Conservation (phyloP, 306 rosid genomes). For the Trifolium pratense region DNA sequence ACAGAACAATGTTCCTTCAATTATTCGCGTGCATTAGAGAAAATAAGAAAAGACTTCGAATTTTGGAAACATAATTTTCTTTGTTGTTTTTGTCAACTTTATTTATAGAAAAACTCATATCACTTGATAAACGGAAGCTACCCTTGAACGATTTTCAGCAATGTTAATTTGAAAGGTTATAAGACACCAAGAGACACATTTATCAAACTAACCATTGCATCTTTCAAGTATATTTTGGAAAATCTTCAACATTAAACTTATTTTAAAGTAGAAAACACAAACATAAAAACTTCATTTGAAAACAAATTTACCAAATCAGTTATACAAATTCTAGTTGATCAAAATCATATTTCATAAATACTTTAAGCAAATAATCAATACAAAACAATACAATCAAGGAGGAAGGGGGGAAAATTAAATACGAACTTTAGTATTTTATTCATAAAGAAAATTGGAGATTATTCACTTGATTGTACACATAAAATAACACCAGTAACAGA, state of each 20-base stretch:
- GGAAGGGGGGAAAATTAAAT: neutral
- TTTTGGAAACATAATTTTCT: too few species aligned
- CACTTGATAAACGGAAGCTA: too few species aligned
- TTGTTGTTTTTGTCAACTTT: too few species aligned
- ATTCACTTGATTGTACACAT: constrained; percentile 29
- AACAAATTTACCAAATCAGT: neutral
- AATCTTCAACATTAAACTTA: neutral
- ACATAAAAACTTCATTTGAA: neutral
- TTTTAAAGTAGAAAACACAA: neutral
- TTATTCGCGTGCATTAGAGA: too few species aligned
- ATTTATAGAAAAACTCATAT: too few species aligned
- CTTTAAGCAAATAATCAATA: neutral
- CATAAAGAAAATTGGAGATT: constrained; percentile 16
- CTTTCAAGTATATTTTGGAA: too few species aligned
- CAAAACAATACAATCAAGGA: constrained; percentile 21
- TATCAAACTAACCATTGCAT: too few species aligned
- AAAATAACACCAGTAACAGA: neutral
- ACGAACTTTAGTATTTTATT: constrained; percentile 3
- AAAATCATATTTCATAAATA: neutral
- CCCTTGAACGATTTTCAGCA: too few species aligned
- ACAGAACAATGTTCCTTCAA: too few species aligned
- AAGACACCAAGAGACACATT: too few species aligned
- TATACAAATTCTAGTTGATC: neutral
- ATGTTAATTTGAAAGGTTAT: too few species aligned
- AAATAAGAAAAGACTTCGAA: too few species aligned